These are phyloP conservation scores for Endogone sp. DNA, from an alignment of 192 early-diverging fungal genomes.

Conservation along the genomic window DNA sequence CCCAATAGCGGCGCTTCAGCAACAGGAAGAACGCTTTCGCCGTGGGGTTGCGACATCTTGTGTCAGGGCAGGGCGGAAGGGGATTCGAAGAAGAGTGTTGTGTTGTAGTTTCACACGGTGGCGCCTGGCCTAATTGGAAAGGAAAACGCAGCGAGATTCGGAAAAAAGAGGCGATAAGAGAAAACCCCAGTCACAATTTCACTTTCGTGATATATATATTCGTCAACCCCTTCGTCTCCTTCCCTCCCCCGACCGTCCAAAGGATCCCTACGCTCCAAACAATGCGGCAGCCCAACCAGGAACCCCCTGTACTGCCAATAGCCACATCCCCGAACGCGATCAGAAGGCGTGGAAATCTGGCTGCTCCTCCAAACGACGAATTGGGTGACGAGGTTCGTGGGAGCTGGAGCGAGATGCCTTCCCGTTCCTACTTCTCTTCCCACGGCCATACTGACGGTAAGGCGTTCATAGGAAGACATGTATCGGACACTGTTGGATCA, in stretches of 20 bases:
- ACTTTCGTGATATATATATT: not conserved
- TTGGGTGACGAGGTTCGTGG: not conserved
- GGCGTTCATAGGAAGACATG: too few relatives aligned
- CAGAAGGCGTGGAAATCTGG: not conserved
- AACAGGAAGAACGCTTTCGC: too few relatives aligned
- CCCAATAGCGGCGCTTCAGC: too few relatives aligned
- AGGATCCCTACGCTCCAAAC: not conserved
- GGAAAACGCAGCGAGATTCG: too few relatives aligned
- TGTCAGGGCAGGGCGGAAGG: too few relatives aligned
- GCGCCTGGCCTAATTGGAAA: too few relatives aligned
- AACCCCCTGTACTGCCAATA: not conserved
- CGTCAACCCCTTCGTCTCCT: not conserved
- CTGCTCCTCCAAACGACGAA: not conserved
- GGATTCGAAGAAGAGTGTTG: too few relatives aligned
- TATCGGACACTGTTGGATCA: not conserved
- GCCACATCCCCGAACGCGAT: not conserved
- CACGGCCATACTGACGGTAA: slow-evolving; percentile 16
- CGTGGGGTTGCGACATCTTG: too few relatives aligned
- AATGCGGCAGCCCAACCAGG: not conserved
- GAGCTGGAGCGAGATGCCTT: slow-evolving; percentile 11
- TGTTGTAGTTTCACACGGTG: too few relatives aligned
- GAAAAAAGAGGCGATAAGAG: too few relatives aligned
- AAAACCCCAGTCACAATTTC: not conserved
- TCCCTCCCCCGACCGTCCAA: not conserved
- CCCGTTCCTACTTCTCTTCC: slow-evolving; percentile 31